Percentiles rank a stretch among this genome's conserved stretches.
phyloP scores from a whole-genome alignment of 2,329 filamentous ascomycete genomes.

The Tolypocladium inflatum region DNA sequence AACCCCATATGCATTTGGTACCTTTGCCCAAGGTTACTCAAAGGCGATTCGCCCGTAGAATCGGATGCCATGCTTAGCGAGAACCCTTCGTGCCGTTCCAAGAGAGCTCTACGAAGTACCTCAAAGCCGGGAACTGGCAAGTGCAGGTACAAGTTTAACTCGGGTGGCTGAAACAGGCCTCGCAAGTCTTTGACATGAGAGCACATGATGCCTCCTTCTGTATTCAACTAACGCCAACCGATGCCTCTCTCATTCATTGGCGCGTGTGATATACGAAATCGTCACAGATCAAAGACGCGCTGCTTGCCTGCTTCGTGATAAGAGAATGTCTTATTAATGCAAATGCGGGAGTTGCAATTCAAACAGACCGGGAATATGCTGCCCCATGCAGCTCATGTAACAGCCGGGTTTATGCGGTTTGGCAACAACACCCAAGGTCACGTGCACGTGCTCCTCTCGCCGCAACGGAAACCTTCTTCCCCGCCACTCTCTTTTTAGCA shows the following conservation, averaged over 20 bases:
- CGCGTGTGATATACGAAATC: neutral
- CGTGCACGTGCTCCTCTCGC: neutral
- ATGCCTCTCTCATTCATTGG: neutral
- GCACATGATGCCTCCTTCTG: neutral
- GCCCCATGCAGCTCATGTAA: neutral
- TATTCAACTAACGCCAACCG: neutral
- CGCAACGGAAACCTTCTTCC: constrained; percentile 2
- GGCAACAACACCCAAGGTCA: neutral
- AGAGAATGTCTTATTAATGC: neutral
- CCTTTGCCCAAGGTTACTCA: neutral
- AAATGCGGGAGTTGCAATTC: neutral
- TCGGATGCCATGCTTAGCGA: neutral
- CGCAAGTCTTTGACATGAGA: neutral
- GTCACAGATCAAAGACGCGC: neutral
- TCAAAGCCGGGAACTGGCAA: neutral
- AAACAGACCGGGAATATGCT: neutral
- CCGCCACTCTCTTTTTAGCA: constrained; percentile 20
- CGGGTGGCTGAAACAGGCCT: neutral
- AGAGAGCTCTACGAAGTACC: neutral
- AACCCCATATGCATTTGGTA: neutral
- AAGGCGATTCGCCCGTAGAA: neutral
- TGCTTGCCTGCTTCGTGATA: too few species aligned
- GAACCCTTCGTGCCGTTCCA: too few species aligned
- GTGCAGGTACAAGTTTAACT: neutral
- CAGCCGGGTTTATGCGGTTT: neutral